A percentile compares a stretch with the other conserved stretches of the same genome.
phyloP scores from a whole-genome alignment of 208 protist genomes.

The Acanthamoeba healyi region DNA sequence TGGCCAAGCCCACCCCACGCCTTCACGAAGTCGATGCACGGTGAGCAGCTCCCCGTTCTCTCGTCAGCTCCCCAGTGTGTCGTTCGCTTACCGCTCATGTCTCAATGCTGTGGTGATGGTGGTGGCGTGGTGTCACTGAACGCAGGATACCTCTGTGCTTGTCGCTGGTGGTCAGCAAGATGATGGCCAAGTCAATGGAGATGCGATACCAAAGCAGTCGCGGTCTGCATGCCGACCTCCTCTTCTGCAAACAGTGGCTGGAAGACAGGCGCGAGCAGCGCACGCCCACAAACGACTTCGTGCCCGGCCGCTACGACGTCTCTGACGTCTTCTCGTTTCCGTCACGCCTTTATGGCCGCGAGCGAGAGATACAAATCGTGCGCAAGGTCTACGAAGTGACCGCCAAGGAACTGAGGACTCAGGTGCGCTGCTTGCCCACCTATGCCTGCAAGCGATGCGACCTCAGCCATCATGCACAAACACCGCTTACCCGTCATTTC shows the following conservation, averaged over 20 bases:
- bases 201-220: constrained; percentile 56
- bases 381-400: background rate
- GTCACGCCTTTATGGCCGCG: constrained; percentile 21
- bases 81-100: background rate
- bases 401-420: background rate
- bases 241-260: background rate
- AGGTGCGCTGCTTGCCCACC: background rate
- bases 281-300: background rate
- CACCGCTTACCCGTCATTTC: no score
- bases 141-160: constrained; percentile 27
- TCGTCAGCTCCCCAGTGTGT: no score
- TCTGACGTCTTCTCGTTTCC: constrained; percentile 68
- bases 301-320: constrained; percentile 43
- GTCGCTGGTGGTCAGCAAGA: constrained; percentile 43
- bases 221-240: constrained; percentile 19
- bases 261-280: background rate
- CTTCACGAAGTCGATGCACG: constrained; percentile 37
- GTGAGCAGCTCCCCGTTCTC: background rate
- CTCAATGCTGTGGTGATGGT: background rate
- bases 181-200: constrained; percentile 63
- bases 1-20: constrained; percentile 60
- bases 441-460: no score
- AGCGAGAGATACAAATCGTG: background rate
- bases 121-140: background rate
- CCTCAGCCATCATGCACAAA: background rate